phyloP scores from a whole-genome alignment of 1,139 yeast genomes.

The Kluyveromyces sp. region DNA sequence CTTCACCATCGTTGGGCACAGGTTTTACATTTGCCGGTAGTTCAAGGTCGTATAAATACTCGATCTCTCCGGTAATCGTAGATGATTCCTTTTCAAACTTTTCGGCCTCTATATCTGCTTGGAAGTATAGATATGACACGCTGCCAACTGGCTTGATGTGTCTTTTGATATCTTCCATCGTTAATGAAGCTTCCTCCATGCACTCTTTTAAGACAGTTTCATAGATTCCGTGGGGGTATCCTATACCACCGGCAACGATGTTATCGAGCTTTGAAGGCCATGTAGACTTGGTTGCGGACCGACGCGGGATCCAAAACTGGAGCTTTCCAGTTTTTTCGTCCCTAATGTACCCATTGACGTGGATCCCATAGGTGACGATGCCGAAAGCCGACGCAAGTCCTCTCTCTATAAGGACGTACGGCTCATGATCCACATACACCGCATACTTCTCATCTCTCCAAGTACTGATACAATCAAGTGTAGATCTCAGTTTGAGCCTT shows the following conservation, averaged over 20 bases:
- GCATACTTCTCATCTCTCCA: slow-evolving; percentile 87
- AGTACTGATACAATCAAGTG: slow-evolving; percentile 42
- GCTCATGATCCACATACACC: slow-evolving; percentile 52
- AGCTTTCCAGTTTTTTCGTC: slow-evolving; percentile 37
- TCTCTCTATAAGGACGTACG: slow-evolving; percentile 70
- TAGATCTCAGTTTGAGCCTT: slow-evolving; percentile 15
- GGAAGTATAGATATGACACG: slow-evolving; percentile 56
- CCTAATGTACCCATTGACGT: slow-evolving; percentile 70
- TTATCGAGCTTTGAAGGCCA: slow-evolving; percentile 89
- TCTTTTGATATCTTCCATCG: slow-evolving; percentile 41
- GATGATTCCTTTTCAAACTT: slow-evolving; percentile 38
- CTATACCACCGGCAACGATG: slow-evolving; percentile 92
- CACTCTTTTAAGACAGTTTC: slow-evolving; percentile 85
- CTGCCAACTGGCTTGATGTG: slow-evolving; percentile 53
- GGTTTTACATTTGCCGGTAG: slow-evolving; percentile 52
- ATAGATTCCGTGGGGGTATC: slow-evolving; percentile 65
- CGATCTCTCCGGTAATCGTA: slow-evolving; percentile 81
- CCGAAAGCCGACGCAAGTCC: slow-evolving; percentile 79
- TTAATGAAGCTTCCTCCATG: slow-evolving; percentile 84
- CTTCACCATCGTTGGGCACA: slow-evolving; percentile 79
- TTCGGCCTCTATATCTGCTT: slow-evolving; percentile 20
- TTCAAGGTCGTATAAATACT: slow-evolving; percentile 65
- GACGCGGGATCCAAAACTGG: slow-evolving; percentile 77
- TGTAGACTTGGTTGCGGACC: slow-evolving; percentile 72
- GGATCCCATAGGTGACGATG: slow-evolving; percentile 84